These are phyloP conservation scores for Aureobasidium sp. DNA, from an alignment of 2,329 filamentous ascomycete genomes.

Conservation along the genomic window DNA sequence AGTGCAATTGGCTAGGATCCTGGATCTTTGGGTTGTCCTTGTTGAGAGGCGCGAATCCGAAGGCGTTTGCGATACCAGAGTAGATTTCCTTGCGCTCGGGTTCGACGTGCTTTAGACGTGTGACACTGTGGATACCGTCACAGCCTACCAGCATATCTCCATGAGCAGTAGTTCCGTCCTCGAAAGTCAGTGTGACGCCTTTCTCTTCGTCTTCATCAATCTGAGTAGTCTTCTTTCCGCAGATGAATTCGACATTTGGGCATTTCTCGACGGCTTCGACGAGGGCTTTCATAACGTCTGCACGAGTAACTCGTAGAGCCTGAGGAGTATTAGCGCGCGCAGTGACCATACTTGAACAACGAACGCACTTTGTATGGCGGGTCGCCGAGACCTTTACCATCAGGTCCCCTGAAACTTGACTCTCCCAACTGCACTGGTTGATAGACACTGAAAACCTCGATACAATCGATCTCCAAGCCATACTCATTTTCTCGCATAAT, in stretches of 20 bases:
- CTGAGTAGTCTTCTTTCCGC: slow-evolving; percentile 33
- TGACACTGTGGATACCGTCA: slow-evolving; percentile 32
- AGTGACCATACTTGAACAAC: background rate
- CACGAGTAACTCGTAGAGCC: slow-evolving; percentile 36
- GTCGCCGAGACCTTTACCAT: slow-evolving; percentile 34
- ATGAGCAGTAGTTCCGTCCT: slow-evolving; percentile 25
- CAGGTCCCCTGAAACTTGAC: slow-evolving; percentile 32
- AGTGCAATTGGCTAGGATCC: slow-evolving; percentile 22
- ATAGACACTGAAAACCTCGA: slow-evolving; percentile 39
- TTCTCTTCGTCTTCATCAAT: slow-evolving; percentile 29
- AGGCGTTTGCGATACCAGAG: slow-evolving; percentile 38
- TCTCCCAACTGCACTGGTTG: slow-evolving; percentile 32
- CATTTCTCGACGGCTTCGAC: slow-evolving; percentile 32
- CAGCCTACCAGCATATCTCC: slow-evolving; percentile 29
- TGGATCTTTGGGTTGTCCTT: slow-evolving; percentile 10
- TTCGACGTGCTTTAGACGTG: slow-evolving; percentile 37
- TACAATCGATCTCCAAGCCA: slow-evolving; percentile 33
- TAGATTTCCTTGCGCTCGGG: slow-evolving; percentile 34
- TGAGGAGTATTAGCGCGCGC: background rate
- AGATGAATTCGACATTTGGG: slow-evolving; percentile 33
- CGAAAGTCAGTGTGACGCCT: slow-evolving; percentile 28
- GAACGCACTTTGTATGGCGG: slow-evolving; percentile 32
- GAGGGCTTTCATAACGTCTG: slow-evolving; percentile 35
- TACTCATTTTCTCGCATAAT: slow-evolving; percentile 32
- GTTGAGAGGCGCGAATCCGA: slow-evolving; percentile 34